Conservation (phyloP, 1,284 basidiomycete species). For the Kwoniella shivajii region DNA sequence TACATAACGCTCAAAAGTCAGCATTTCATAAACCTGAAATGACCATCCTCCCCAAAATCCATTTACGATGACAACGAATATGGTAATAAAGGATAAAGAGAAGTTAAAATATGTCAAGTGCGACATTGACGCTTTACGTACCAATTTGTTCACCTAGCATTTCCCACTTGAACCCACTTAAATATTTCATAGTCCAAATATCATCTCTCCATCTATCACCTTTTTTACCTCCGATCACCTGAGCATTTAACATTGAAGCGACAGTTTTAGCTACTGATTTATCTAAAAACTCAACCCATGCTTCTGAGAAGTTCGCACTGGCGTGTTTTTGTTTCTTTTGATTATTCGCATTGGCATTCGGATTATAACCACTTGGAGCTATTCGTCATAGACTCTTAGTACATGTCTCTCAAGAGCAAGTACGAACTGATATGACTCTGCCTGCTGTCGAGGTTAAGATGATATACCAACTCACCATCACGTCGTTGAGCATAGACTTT, state of each 20-base stretch:
- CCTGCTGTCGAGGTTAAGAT: neutral
- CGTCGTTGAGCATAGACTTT: constrained; percentile 85
- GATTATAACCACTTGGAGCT: constrained; percentile 45
- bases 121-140: constrained; percentile 57
- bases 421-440: neutral
- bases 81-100: neutral
- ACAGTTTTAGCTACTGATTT: constrained; percentile 88
- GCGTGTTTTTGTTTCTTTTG: constrained; percentile 63
- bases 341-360: constrained; percentile 29
- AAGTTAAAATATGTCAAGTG: neutral
- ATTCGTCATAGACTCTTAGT: neutral
- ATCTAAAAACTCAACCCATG: constrained; percentile 97
- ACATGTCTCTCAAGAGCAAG: neutral
- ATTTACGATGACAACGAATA: neutral
- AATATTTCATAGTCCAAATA: constrained; percentile 99
- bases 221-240: constrained; percentile 93
- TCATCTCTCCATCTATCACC: constrained; percentile 89
- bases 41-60: neutral
- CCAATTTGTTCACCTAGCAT: constrained; percentile 99
- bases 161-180: constrained; percentile 97
- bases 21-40: neutral
- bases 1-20: constrained; percentile 47
- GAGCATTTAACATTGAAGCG: constrained; percentile 94
- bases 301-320: constrained; percentile 87
- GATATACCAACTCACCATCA: constrained; percentile 59